phyloP scores from a whole-genome alignment of 164 flowering plant genomes.

The Aristolochia californica region DNA sequence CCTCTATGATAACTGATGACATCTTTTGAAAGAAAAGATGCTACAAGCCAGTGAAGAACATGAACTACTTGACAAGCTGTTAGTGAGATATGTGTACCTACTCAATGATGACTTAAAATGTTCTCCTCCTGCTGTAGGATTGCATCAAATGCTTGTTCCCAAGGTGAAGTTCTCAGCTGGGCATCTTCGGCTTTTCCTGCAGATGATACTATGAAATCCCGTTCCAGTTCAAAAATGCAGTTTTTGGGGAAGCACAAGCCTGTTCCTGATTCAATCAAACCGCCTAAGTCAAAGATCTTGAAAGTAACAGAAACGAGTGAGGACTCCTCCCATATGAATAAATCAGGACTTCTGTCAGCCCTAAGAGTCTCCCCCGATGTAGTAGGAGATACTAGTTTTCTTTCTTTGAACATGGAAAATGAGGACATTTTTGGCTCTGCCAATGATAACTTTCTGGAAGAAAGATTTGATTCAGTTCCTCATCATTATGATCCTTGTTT shows the following conservation, averaged over 20 bases:
- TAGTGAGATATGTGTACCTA: neutral
- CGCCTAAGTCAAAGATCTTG: slow-evolving; percentile 39
- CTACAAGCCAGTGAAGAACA: neutral
- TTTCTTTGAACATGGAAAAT: slow-evolving; percentile 1
- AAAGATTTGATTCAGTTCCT: slow-evolving; percentile 15
- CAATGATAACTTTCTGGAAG: slow-evolving; percentile 14
- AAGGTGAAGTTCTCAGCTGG: slow-evolving; percentile 37
- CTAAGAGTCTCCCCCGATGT: slow-evolving; percentile 12
- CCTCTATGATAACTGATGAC: neutral
- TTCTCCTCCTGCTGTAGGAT: slow-evolving; percentile 23
- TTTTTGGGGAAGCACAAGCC: slow-evolving; percentile 64
- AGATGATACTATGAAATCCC: slow-evolving; percentile 31
- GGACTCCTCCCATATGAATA: slow-evolving; percentile 12
- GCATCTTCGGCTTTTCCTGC: slow-evolving; percentile 46
- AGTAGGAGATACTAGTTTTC: slow-evolving; percentile 7
- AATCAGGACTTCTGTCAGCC: slow-evolving; percentile 9
- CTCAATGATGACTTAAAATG: neutral
- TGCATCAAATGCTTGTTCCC: slow-evolving; percentile 37
- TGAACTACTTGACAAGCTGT: neutral
- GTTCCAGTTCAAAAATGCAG: slow-evolving; percentile 32
- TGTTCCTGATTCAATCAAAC: slow-evolving; percentile 34
- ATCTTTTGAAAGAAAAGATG: neutral
- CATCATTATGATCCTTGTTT: slow-evolving; percentile 28
- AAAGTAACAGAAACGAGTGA: slow-evolving; percentile 28
- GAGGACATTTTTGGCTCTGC: slow-evolving; percentile 1